These are phyloP conservation scores for Leccinum obscurum DNA, from an alignment of 768 basidiomycete species.

Conservation along the genomic window DNA sequence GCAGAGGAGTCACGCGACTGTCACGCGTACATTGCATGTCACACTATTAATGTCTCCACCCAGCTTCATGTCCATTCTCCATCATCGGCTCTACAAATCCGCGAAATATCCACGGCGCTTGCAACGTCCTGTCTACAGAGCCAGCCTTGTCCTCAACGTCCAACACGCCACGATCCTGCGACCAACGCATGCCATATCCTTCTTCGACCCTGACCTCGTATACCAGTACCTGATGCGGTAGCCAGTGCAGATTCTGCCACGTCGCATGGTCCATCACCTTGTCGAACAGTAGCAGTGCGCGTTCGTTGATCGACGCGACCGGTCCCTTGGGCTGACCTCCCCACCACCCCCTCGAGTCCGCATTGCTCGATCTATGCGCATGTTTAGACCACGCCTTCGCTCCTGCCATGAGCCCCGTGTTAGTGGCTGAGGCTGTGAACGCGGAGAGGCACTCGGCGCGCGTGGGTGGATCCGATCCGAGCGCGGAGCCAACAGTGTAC, in stretches of 20 bases:
- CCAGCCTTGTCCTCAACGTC: neutral
- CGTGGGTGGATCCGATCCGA: slow-evolving; percentile 51
- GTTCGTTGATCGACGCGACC: slow-evolving; percentile 51
- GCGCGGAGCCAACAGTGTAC: slow-evolving; percentile 59
- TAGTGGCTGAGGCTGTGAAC: slow-evolving; percentile 48
- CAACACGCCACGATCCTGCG: slow-evolving; percentile 42
- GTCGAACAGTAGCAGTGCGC: slow-evolving; percentile 51
- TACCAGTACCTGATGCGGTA: slow-evolving; percentile 60
- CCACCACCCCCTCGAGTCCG: slow-evolving; percentile 45
- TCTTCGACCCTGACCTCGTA: slow-evolving; percentile 60
- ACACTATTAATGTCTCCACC: slow-evolving; percentile 52
- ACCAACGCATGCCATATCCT: slow-evolving; percentile 72
- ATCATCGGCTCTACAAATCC: slow-evolving; percentile 71
- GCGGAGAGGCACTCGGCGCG: slow-evolving; percentile 50
- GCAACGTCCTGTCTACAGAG: neutral
- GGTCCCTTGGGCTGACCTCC: slow-evolving; percentile 53
- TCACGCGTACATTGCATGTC: slow-evolving; percentile 27
- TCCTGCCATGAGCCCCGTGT: slow-evolving; percentile 53
- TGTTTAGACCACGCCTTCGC: slow-evolving; percentile 71
- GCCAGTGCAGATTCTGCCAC: slow-evolving; percentile 68
- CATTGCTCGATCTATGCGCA: slow-evolving; percentile 48
- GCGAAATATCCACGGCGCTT: slow-evolving; percentile 52
- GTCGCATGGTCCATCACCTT: slow-evolving; percentile 51
- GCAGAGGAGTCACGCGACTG: slow-evolving; percentile 24
- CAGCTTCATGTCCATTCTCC: slow-evolving; percentile 62